A percentile compares a stretch with the other conserved stretches of the same genome.
These are phyloP conservation scores for Trichoderma brevicompactum DNA, from an alignment of 2,329 filamentous ascomycete genomes.

Conservation along the genomic window DNA sequence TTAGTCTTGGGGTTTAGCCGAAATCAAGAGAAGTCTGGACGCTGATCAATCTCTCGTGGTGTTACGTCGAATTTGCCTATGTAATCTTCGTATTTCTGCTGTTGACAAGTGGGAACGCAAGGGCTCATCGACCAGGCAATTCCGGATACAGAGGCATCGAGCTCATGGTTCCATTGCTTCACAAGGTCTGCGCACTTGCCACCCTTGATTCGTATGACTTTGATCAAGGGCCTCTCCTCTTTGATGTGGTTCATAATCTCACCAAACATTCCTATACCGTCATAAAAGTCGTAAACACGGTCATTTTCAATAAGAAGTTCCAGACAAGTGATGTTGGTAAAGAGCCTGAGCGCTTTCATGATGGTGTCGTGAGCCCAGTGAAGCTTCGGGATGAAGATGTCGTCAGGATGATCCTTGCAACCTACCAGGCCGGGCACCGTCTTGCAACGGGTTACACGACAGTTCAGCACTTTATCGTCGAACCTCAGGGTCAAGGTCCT, in stretches of 20 bases:
- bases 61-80: neutral
- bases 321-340: conserved; percentile 11
- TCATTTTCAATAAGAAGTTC: conserved; percentile 15
- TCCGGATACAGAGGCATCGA: conserved; percentile 22
- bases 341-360: conserved; percentile 13
- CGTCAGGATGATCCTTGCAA: neutral
- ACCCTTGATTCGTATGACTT: conserved; percentile 13
- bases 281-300: conserved; percentile 1
- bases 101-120: conserved; percentile 11
- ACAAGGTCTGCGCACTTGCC: conserved; percentile 2
- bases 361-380: conserved; percentile 19
- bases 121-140: conserved; percentile 11
- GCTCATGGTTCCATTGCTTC: conserved; percentile 7
- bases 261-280: neutral
- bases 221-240: conserved; percentile 14
- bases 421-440: neutral
- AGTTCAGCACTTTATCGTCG: conserved; percentile 22
- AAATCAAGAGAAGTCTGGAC: neutral
- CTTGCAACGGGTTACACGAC: neutral
- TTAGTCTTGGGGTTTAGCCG: neutral
- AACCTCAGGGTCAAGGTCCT: conserved; percentile 9
- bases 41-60: conserved; percentile 10
- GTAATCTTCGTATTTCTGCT: neutral
- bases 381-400: conserved; percentile 11
- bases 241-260: conserved; percentile 9